Evolutionary conservation across 768 basidiomycete genomes (phyloP).

Genomic region (Boletus sensibilis): DNA sequence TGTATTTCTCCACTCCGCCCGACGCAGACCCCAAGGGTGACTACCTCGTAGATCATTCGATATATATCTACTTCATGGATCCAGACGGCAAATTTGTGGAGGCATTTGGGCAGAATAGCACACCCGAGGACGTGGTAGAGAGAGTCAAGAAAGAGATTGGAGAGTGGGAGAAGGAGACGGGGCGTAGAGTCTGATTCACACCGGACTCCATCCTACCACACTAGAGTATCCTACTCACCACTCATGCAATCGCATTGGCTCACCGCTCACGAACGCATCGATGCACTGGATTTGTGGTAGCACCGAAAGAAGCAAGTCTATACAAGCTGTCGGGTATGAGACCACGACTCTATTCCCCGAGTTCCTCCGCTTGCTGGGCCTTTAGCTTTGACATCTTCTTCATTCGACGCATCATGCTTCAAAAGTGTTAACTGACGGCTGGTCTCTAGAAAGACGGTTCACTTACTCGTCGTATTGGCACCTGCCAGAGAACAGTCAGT

Average conservation of each 20-base stretch:
- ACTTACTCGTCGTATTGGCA: conserved; percentile 95
- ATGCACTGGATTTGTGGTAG: neutral
- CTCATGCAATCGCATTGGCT: conserved; percentile 14
- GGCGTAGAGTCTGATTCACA: conserved; percentile 29
- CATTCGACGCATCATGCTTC: conserved; percentile 86
- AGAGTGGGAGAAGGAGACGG: conserved; percentile 40
- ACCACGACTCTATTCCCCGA: conserved; percentile 29
- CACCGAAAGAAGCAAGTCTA: conserved; percentile 6
- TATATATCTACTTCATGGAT: conserved; percentile 98
- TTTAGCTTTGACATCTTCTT: conserved; percentile 78
- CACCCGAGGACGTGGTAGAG: conserved; percentile 63
- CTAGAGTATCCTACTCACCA: conserved; percentile 6
- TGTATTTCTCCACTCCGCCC: conserved; percentile 97
- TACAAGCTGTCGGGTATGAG: conserved; percentile 14
- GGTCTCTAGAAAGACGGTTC: neutral
- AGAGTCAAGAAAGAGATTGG: conserved; percentile 55
- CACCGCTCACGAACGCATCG: conserved; percentile 15
- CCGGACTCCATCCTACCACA: neutral
- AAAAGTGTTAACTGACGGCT: neutral
- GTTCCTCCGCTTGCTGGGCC: conserved; percentile 41
- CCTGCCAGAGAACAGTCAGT: conserved; percentile 39
- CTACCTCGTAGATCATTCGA: conserved; percentile 96
- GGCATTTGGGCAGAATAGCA: conserved; percentile 87
- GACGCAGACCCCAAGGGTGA: conserved; percentile 85
- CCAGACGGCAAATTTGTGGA: conserved; percentile 92